Percentiles rank a stretch among this genome's conserved stretches.
Evolutionary conservation across 2,329 filamentous ascomycete species (phyloP).

Genomic region (Whalleya microplaca): DNA sequence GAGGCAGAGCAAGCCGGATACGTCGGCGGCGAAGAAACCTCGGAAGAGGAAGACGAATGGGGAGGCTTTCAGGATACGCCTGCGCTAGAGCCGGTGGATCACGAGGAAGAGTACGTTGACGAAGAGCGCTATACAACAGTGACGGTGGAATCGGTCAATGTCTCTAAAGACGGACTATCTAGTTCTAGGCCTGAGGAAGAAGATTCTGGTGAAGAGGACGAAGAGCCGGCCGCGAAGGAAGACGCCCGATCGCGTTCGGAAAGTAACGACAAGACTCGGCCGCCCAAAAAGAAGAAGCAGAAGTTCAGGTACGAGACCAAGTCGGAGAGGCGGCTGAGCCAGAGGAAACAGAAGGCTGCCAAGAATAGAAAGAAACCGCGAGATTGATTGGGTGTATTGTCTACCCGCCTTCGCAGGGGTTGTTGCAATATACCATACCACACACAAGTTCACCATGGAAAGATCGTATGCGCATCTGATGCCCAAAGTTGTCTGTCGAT

Average conservation of each 20-base stretch:
- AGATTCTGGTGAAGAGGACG: constrained; percentile 40
- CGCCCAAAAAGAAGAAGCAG: constrained; percentile 79
- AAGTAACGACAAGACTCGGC: constrained; percentile 57
- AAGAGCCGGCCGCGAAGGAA: constrained; percentile 40
- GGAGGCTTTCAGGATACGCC: constrained; percentile 63
- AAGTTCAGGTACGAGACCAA: constrained; percentile 95
- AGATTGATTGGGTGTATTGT: constrained; percentile 30
- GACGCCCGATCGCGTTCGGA: constrained; percentile 38
- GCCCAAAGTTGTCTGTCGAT: constrained; percentile 15
- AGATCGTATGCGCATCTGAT: constrained; percentile 13
- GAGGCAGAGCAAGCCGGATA: constrained; percentile 59
- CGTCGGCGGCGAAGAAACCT: constrained; percentile 38
- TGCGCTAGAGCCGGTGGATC: constrained; percentile 62
- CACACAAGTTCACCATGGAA: constrained; percentile 23
- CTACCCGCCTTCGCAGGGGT: constrained; percentile 20
- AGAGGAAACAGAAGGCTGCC: constrained; percentile 71
- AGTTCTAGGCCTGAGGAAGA: constrained; percentile 50
- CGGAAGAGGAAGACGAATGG: constrained; percentile 55
- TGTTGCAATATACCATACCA: constrained; percentile 23
- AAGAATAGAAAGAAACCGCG: constrained; percentile 52
- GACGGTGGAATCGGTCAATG: constrained; percentile 85
- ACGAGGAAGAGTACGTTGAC: constrained; percentile 93
- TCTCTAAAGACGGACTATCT: constrained; percentile 73
- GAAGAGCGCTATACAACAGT: constrained; percentile 96
- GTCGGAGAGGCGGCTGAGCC: constrained; percentile 75